Base-by-base conservation (phyloP, 1,284 basidiomycete genomes). In the Calocybe gambosa region DNA sequence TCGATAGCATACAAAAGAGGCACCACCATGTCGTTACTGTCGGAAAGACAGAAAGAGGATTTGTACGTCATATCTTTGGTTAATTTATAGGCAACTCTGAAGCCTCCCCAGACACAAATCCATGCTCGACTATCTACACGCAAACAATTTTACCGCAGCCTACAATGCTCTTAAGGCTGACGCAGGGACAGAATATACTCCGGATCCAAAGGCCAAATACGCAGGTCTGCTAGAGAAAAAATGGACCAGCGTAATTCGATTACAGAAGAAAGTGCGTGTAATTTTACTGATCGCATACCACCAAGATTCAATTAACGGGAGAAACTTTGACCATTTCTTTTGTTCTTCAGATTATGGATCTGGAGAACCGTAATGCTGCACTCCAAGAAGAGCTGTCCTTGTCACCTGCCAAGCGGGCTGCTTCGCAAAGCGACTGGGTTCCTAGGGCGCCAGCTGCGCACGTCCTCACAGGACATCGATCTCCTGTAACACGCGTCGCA, bases 171-270 rank as follows among this genome's bases (percentile, higher is more conserved):
- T 92, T 44, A 78, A 78, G 57, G 57, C 65, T 20, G 87, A 91
- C 54, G 60, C 71, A 19, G 65, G 67, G 20, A 62, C 73, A 31
- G 83, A 85, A 47, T 91, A 91, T 61, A 74, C 76, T 7, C 82
- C 83, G 15, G 88, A 93, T 70, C 80, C 89, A 13, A 90, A 87
- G 59, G 82, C 86, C 41, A 88, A 88, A 59, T 89, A 83, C 60
- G 80, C 82, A 1, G 91, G 90, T 0, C 69, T 95, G 49, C 68
- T 95, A 50, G 92, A 92, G 70, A 94, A 93, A 80, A 95, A 95
- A 65, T 95, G 92, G 92, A 93, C 90, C 20, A 88, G 85, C 59
- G 89, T 94, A 18, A 93, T 95, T 50, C 76, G 92, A 51, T 64
- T 95, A 58, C 93, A 95, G 71, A 92, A 93, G 74, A 94, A 94